phyloP scores from a whole-genome alignment of 768 basidiomycete genomes.

The Symmetrospora coprosmae region DNA sequence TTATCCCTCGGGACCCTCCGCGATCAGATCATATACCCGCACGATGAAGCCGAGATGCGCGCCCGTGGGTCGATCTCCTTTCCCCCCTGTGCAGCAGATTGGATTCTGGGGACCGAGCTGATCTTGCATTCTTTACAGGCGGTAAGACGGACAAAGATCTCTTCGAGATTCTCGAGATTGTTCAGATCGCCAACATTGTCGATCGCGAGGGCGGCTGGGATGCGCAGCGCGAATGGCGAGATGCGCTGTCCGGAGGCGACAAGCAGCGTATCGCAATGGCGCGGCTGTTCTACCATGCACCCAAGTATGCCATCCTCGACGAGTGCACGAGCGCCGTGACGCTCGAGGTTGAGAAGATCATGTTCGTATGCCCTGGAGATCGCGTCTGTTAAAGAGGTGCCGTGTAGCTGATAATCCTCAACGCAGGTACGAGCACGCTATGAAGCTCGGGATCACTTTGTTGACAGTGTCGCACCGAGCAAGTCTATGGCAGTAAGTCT shows the following conservation, averaged over 20 bases:
- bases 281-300: slow-evolving; percentile 82
- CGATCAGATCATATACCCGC: slow-evolving; percentile 93
- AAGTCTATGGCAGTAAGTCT: slow-evolving; percentile 58
- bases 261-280: slow-evolving; percentile 98
- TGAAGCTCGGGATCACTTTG: slow-evolving; percentile 67
- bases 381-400: background rate
- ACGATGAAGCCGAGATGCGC: slow-evolving; percentile 63
- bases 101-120: background rate
- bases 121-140: slow-evolving; percentile 38
- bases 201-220: slow-evolving; percentile 97
- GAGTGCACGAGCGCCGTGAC: slow-evolving; percentile 93
- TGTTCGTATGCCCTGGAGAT: slow-evolving; percentile 47
- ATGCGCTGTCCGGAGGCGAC: slow-evolving; percentile 82
- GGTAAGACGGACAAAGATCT: slow-evolving; percentile 64
- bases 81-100: background rate
- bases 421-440: slow-evolving; percentile 12
- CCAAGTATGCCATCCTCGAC: slow-evolving; percentile 94
- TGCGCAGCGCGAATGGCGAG: slow-evolving; percentile 75
- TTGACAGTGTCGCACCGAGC: slow-evolving; percentile 91
- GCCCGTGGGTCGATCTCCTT: slow-evolving; percentile 45
- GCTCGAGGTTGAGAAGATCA: slow-evolving; percentile 73
- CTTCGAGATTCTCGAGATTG: slow-evolving; percentile 53
- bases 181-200: slow-evolving; percentile 73
- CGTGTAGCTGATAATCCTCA: background rate
- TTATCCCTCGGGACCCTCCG: slow-evolving; percentile 83